Evolutionary conservation across 257 asterid species (phyloP).

Genomic region (Mentha longifolia): DNA sequence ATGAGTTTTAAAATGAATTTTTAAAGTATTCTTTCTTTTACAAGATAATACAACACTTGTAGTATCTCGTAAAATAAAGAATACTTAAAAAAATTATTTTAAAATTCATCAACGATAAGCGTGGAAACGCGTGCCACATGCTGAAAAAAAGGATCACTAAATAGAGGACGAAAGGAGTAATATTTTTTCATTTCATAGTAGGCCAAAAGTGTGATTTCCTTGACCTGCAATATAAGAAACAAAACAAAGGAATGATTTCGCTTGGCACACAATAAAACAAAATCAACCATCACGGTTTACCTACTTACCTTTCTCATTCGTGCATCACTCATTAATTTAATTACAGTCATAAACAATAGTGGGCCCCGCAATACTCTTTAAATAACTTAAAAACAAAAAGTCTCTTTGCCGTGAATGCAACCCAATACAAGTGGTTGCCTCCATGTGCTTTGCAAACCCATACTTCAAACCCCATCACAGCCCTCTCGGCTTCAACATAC

Average conservation of each 20-base stretch:
- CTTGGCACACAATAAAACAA: background rate
- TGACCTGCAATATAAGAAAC: background rate
- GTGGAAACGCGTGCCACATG: too few species aligned
- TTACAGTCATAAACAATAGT: too few species aligned
- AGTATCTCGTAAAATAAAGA: too few species aligned
- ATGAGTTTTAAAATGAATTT: too few species aligned
- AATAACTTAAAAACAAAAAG: background rate
- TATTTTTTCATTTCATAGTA: background rate
- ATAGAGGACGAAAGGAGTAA: too few species aligned
- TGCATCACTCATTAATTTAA: background rate
- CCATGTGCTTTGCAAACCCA: constrained; percentile 29
- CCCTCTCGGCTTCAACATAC: background rate
- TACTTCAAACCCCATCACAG: background rate
- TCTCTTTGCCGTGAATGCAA: background rate
- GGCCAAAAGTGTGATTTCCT: constrained; percentile 1
- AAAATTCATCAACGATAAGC: too few species aligned
- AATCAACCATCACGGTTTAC: background rate
- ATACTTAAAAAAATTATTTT: too few species aligned
- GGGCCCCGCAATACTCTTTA: too few species aligned
- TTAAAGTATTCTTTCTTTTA: too few species aligned
- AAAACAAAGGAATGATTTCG: background rate
- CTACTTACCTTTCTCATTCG: background rate
- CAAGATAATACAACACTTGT: too few species aligned
- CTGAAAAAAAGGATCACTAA: too few species aligned
- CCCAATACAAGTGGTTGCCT: constrained; percentile 10